phyloP scores from a whole-genome alignment of 139 green algal species.

The Chlamydomonas sp. region DNA sequence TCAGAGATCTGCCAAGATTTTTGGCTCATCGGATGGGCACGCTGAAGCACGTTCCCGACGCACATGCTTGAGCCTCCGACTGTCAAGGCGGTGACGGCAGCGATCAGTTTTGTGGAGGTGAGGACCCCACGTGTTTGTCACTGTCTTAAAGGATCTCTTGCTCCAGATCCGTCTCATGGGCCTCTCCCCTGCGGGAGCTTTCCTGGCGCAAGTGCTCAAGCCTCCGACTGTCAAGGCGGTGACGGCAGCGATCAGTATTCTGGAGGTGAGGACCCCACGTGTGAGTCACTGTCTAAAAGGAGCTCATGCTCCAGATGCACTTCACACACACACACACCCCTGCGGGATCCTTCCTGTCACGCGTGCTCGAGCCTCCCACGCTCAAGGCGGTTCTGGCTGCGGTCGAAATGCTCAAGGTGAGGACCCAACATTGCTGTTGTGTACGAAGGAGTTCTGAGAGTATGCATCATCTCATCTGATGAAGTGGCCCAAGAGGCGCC shows the following conservation, averaged over 20 bases:
- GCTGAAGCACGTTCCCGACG: neutral
- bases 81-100: neutral
- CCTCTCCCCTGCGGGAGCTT: slow-evolving; percentile 56
- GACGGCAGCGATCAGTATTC: slow-evolving; percentile 41
- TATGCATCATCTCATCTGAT: no score
- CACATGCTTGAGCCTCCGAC: neutral
- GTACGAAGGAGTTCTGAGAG: no score
- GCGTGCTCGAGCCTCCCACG: no score
- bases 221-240: slow-evolving; percentile 60
- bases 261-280: no score
- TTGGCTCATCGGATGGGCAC: no score
- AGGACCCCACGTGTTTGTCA: no score
- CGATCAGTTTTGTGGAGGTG: neutral
- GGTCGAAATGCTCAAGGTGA: no score
- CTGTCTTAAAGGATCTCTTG: slow-evolving; percentile 89
- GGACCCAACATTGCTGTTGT: no score
- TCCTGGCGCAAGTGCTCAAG: slow-evolving; percentile 64
- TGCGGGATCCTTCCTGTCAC: neutral
- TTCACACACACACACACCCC: neutral
- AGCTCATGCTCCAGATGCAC: neutral
- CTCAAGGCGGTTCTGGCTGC: no score
- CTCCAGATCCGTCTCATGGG: slow-evolving; percentile 81
- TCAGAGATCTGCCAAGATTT: no score
- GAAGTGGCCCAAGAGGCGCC: no score
- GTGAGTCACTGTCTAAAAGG: neutral